phyloP scores from a whole-genome alignment of 495 filamentous ascomycete genomes.

The Aspergillus heteromorphus region DNA sequence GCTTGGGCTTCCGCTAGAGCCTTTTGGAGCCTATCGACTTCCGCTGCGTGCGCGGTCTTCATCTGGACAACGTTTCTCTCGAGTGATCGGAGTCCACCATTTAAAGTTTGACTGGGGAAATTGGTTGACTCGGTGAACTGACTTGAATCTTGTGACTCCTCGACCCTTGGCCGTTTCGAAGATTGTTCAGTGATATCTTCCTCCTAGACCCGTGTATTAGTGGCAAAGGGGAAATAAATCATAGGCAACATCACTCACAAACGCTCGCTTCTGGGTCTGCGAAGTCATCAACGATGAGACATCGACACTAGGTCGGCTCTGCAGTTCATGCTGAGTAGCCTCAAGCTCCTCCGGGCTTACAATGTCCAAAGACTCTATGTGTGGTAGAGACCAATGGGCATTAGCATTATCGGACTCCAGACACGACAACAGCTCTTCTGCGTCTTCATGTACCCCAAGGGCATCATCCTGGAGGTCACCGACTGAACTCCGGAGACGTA shows the following conservation, averaged over 20 bases:
- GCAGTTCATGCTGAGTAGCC: background rate
- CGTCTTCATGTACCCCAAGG: constrained; percentile 38
- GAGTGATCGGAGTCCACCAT: constrained; percentile 26
- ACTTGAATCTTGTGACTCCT: constrained; percentile 27
- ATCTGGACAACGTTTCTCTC: constrained; percentile 35
- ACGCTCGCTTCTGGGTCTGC: constrained; percentile 27
- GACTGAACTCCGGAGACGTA: constrained; percentile 36
- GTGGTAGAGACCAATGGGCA: constrained; percentile 37
- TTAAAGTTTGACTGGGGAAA: constrained; percentile 27
- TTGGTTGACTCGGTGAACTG: constrained; percentile 33
- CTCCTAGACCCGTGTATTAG: constrained; percentile 15
- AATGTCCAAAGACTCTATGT: constrained; percentile 36
- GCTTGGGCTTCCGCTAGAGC: constrained; percentile 17
- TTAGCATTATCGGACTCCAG: constrained; percentile 32
- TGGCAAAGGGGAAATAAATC: no score
- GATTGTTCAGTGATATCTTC: constrained; percentile 24
- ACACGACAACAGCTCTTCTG: constrained; percentile 36
- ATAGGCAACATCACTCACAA: constrained; percentile 23
- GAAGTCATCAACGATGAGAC: background rate
- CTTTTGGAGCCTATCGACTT: constrained; percentile 26
- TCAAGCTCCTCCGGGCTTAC: constrained; percentile 22
- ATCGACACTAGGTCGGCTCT: background rate
- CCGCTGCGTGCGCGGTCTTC: constrained; percentile 24
- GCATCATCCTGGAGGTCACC: constrained; percentile 47
- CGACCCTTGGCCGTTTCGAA: constrained; percentile 31